These are phyloP conservation scores for Diaporthe vexans DNA, from an alignment of 2,329 filamentous ascomycete genomes.

Conservation along the genomic window DNA sequence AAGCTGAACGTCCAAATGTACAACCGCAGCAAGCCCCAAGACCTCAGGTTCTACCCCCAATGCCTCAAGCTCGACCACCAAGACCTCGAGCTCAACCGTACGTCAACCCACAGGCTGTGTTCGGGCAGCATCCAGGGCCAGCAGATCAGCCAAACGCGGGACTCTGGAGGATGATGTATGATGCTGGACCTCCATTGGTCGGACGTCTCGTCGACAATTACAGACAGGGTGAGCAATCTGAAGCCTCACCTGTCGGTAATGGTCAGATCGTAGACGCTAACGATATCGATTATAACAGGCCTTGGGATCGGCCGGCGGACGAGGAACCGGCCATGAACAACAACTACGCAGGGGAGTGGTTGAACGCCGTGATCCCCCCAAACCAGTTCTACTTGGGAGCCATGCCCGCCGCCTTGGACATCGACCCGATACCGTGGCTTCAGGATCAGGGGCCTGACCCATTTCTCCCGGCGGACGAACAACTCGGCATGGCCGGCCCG, in stretches of 20 bases:
- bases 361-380: neutral
- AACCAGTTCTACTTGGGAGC: neutral
- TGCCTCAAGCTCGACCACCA: neutral
- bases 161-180: neutral
- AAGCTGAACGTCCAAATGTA: neutral
- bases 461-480: no score
- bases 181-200: neutral
- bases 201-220: constrained; percentile 10
- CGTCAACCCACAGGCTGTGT: constrained; percentile 7
- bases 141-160: neutral
- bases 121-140: neutral
- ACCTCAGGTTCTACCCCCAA: no score
- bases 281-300: constrained; percentile 27
- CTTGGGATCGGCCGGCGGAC: neutral
- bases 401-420: neutral
- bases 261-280: constrained; percentile 34
- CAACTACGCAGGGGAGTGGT: neutral
- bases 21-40: neutral
- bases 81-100: neutral
- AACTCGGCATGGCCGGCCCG: neutral
- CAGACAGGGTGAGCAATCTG: constrained; percentile 34
- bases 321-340: constrained; percentile 14
- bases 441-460: neutral
- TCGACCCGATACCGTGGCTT: neutral
- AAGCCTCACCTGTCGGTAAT: constrained; percentile 25